Percentiles rank a stretch among this genome's conserved stretches.
These are phyloP conservation scores for Phycomyces blakesleeanus DNA, from an alignment of 192 early-diverging fungal species.

Conservation along the genomic window DNA sequence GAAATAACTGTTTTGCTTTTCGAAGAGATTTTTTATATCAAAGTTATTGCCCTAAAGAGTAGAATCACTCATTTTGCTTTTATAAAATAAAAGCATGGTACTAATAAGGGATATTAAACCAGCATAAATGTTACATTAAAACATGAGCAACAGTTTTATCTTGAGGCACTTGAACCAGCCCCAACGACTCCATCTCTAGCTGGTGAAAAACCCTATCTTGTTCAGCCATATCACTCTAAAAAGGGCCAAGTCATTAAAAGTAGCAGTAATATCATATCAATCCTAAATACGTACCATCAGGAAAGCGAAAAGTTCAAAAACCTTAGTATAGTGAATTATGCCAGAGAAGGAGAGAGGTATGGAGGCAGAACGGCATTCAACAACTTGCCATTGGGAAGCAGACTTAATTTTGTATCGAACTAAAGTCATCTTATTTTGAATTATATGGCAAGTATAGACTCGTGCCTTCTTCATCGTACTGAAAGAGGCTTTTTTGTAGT, in stretches of 20 bases:
- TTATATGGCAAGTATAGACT: constrained; percentile 6
- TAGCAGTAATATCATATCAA: constrained; percentile 1
- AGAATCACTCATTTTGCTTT: too few species aligned
- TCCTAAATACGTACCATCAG: constrained; percentile 1
- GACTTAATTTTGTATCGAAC: constrained; percentile 1
- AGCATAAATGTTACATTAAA: neutral
- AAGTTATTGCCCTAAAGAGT: too few species aligned
- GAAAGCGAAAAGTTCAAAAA: constrained; percentile 12
- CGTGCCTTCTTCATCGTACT: constrained; percentile 1
- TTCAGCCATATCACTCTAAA: constrained; percentile 5
- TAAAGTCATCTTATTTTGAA: constrained; percentile 11
- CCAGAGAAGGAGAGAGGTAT: constrained; percentile 2
- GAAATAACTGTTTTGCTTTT: too few species aligned
- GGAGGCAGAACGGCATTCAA: constrained; percentile 6
- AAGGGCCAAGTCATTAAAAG: constrained; percentile 2
- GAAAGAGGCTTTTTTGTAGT: constrained; percentile 6
- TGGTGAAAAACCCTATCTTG: constrained; percentile 6
- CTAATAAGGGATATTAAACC: neutral
- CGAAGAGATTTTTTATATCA: too few species aligned
- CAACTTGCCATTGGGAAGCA: constrained; percentile 9
- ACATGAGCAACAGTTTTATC: constrained; percentile 4
- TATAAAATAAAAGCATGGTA: too few species aligned
- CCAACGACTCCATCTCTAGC: neutral
- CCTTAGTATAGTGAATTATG: constrained; percentile 6
- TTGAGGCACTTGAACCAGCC: constrained; percentile 2